Conservation (phyloP, 139 green algal genomes). For the Zygnema cylindricum region DNA sequence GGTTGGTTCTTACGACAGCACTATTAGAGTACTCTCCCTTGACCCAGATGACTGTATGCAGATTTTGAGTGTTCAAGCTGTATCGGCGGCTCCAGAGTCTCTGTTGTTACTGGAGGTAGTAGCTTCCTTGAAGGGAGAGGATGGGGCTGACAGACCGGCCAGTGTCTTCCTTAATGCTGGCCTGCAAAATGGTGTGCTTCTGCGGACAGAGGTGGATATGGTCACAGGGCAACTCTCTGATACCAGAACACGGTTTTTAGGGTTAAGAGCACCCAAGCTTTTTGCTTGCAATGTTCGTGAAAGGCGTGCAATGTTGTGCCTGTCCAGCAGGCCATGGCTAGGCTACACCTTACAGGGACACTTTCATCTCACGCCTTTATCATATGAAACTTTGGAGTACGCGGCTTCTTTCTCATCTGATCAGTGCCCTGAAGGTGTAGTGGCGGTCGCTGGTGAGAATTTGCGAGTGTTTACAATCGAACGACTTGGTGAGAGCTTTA, state of each 20-base stretch:
- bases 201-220: slow-evolving; percentile 90
- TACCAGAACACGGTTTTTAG: slow-evolving; percentile 92
- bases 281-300: slow-evolving; percentile 67
- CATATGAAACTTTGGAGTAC: slow-evolving; percentile 80
- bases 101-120: slow-evolving; percentile 61
- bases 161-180: slow-evolving; percentile 91
- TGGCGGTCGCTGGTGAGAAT: slow-evolving; percentile 81
- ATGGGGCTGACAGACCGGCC: slow-evolving; percentile 63
- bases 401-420: slow-evolving; percentile 80
- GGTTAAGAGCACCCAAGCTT: slow-evolving; percentile 82
- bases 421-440: slow-evolving; percentile 96
- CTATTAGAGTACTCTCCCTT: slow-evolving; percentile 86
- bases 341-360: slow-evolving; percentile 88
- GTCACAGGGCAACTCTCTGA: slow-evolving; percentile 82
- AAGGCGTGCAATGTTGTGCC: slow-evolving; percentile 85
- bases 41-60: slow-evolving; percentile 84
- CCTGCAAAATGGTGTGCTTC: slow-evolving; percentile 91
- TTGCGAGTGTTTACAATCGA: slow-evolving; percentile 93
- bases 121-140: slow-evolving; percentile 37
- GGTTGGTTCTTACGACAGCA: slow-evolving; percentile 85
- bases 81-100: slow-evolving; percentile 54
- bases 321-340: slow-evolving; percentile 92
- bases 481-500: slow-evolving; percentile 91
- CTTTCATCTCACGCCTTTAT: slow-evolving; percentile 88
- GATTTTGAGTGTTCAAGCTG: slow-evolving; percentile 69